Evolutionary conservation across 176 grass and related monocot species (phyloP).

Genomic region (Triticum monococcum): DNA sequence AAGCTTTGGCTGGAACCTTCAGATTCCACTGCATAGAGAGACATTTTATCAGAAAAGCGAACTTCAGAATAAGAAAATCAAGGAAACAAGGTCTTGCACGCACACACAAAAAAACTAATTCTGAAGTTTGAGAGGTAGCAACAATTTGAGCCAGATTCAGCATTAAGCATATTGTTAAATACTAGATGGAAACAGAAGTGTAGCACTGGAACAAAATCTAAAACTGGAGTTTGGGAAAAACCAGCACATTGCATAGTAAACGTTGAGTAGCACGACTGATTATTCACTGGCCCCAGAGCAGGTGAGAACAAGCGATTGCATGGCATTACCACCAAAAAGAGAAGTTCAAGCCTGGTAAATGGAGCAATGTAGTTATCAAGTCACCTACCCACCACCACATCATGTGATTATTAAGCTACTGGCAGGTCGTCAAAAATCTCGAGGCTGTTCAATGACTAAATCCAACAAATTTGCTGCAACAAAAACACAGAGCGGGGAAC

Average conservation of each 20-base stretch:
- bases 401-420: neutral
- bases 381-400: neutral
- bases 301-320: neutral
- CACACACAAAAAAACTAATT: neutral
- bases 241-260: neutral
- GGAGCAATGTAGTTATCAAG: neutral
- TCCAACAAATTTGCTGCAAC: neutral
- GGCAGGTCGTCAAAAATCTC: neutral
- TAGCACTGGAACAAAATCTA: neutral
- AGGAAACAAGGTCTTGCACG: neutral
- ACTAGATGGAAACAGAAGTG: neutral
- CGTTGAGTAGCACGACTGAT: neutral
- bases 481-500: neutral
- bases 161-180: neutral
- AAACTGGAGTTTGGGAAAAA: neutral
- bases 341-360: neutral
- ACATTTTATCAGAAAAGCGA: neutral
- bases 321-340: neutral
- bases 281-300: neutral
- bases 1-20: constrained; percentile 14
- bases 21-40: constrained; percentile 13
- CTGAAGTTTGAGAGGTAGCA: too few species aligned
- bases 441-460: neutral
- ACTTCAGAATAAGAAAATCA: neutral
- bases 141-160: neutral